A percentile compares a stretch with the other conserved stretches of the same genome.
Conservation (phyloP, 352 stramenopile genomes). For the Aphanomyces astaci region DNA sequence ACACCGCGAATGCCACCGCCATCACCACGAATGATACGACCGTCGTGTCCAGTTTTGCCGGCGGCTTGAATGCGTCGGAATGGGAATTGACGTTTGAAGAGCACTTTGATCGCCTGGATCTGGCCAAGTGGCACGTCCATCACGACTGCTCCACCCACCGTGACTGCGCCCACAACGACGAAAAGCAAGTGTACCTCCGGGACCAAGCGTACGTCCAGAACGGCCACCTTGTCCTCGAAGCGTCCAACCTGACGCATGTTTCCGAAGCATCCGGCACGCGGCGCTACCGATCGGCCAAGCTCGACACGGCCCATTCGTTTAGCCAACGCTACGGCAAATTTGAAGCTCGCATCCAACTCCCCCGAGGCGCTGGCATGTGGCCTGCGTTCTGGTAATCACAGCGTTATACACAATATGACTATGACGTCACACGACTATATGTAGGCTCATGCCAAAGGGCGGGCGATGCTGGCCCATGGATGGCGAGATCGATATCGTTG, state of each 20-base stretch:
- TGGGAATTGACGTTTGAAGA: conserved; percentile 18
- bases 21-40: too few relatives aligned
- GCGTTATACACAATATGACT: too few relatives aligned
- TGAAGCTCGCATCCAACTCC: conserved; percentile 27
- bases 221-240: conserved; percentile 3
- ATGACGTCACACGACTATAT: too few relatives aligned
- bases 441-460: conserved; percentile 6
- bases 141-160: conserved; percentile 13
- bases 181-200: conserved; percentile 10
- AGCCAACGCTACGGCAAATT: conserved; percentile 26
- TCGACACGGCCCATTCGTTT: conserved; percentile 28
- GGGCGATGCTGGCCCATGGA: conserved; percentile 13
- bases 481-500: conserved; percentile 20
- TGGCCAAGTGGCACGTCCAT: neutral
- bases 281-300: conserved; percentile 26
- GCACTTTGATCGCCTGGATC: conserved; percentile 3
- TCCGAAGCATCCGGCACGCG: neutral
- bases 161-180: conserved; percentile 2
- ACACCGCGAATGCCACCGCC: too few relatives aligned
- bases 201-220: neutral
- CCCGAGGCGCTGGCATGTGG: conserved; percentile 29
- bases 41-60: neutral
- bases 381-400: conserved; percentile 32
- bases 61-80: neutral
- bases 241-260: neutral